phyloP scores from a whole-genome alignment of 108 stramenopile species.

The Fistulifera solaris region DNA sequence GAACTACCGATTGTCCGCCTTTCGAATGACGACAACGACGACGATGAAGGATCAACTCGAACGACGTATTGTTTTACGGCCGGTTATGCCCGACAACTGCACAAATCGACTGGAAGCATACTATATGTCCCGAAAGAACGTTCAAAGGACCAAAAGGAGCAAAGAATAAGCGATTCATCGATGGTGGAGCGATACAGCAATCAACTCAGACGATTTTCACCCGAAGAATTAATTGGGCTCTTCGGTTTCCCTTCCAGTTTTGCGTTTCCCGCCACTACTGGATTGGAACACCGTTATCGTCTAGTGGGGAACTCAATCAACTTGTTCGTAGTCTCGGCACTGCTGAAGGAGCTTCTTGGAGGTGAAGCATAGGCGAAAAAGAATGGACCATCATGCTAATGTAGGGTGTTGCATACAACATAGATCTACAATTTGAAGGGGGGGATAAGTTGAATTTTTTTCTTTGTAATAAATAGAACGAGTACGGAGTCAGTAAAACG shows the following conservation, averaged over 20 bases:
- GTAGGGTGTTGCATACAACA: too few relatives aligned
- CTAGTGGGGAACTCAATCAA: conserved; percentile 47
- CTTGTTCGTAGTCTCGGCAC: conserved; percentile 24
- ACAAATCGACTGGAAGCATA: conserved; percentile 32
- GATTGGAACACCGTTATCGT: conserved; percentile 36
- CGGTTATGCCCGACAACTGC: conserved; percentile 29
- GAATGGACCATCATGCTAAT: too few relatives aligned
- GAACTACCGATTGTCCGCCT: conserved; percentile 21
- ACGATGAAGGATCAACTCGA: too few relatives aligned
- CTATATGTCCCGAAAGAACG: conserved; percentile 4
- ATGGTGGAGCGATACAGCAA: conserved; percentile 25
- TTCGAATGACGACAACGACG: conserved; percentile 8
- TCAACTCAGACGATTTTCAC: conserved; percentile 27
- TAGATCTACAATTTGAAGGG: too few relatives aligned
- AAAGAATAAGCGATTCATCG: conserved; percentile 16
- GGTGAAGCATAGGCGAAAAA: too few relatives aligned
- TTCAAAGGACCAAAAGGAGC: background rate
- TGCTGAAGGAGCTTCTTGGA: too few relatives aligned
- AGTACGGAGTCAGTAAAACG: too few relatives aligned
- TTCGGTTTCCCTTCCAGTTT: conserved; percentile 36
- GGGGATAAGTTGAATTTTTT: too few relatives aligned
- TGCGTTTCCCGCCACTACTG: conserved; percentile 18
- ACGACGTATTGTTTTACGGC: conserved; percentile 42
- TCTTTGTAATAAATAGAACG: too few relatives aligned
- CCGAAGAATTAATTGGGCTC: conserved; percentile 27